Base-by-base conservation (phyloP, 164 flowering plant genomes). In the Aristolochia fimbriata region DNA sequence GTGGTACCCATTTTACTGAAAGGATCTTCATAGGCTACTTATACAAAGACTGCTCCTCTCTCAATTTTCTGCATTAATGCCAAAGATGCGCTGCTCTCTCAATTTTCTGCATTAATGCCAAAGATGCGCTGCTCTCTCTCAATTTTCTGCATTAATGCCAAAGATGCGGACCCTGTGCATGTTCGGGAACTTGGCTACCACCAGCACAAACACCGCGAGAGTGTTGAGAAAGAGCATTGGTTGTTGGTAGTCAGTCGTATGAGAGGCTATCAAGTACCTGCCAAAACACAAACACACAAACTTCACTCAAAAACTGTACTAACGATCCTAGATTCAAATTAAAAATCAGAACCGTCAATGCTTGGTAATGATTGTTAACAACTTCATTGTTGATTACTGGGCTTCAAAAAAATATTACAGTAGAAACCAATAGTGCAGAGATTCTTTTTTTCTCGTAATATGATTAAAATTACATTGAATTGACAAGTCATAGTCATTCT, bases 231-330 rank as follows among this genome's bases (percentile, higher is more conserved):
- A 75, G 22, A 82, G 80, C 87, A 80, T 80, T 0, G 84, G 87
- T 50, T 82, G 73, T 48, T 77, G 81, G 58, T 82, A 78, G 65
- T 83, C 84, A 0, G 87, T 83, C 22, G 81, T 80, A 65, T 80
- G 87, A 0, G 85, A 83, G n/a, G 87, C 87, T 63, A 81, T 81
- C 74, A 83, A 65, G 70, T 81, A 83, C 79, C 87, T 77, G 79
- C 50, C 30, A 27, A 16, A 19, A 47, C 37, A 47, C 12, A 12
- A 15, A 23, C 37, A 59, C 5, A 13, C 22, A 30, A 55, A 55
- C 6, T 43, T 37, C 43, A 7, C 4, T 37, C 43, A 7, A 37
- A 37, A 37, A 7, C 43, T 37, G 43, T 37, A 3, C 43, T 37
- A 37, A 7, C 43, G 8, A 7, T 37, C 0, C 43, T 3, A 37